phyloP scores from a whole-genome alignment of 1,139 yeast genomes.

The Saccharomyces hybrid region DNA sequence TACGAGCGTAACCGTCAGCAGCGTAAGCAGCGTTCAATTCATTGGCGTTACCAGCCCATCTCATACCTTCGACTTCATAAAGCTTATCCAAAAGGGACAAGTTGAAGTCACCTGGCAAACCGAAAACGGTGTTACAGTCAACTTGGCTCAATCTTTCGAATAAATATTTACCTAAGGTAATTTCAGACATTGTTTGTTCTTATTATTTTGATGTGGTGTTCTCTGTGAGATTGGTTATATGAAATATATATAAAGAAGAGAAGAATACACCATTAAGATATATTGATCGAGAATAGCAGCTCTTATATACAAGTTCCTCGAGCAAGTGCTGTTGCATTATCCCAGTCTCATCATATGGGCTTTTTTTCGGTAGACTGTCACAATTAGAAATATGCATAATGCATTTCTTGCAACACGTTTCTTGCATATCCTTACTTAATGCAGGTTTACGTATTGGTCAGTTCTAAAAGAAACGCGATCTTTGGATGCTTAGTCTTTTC shows the following conservation, averaged over 20 bases:
- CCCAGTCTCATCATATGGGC: neutral
- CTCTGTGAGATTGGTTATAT: neutral
- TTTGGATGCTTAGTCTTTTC: neutral
- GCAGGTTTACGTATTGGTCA: neutral
- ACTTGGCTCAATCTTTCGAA: constrained; percentile 51
- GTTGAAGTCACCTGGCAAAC: constrained; percentile 68
- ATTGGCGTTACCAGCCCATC: constrained; percentile 68
- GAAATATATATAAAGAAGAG: neutral
- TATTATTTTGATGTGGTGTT: neutral
- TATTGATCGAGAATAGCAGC: neutral
- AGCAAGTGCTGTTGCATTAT: neutral
- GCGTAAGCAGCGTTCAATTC: constrained; percentile 68
- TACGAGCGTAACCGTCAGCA: constrained; percentile 64
- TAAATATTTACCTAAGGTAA: constrained; percentile 52
- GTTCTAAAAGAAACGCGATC: neutral
- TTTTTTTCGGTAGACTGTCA: neutral
- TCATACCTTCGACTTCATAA: constrained; percentile 49
- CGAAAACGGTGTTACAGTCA: constrained; percentile 52
- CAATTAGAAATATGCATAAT: neutral
- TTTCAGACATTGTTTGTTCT: constrained; percentile 31
- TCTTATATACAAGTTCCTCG: neutral
- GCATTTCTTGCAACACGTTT: neutral
- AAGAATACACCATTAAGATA: neutral
- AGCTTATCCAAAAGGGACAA: constrained; percentile 55
- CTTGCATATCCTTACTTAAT: neutral